Evolutionary conservation across 495 filamentous ascomycete species (phyloP), one percentile per base, ranked within the genome.

Genomic region (Penicillium bovifimosum): DNA sequence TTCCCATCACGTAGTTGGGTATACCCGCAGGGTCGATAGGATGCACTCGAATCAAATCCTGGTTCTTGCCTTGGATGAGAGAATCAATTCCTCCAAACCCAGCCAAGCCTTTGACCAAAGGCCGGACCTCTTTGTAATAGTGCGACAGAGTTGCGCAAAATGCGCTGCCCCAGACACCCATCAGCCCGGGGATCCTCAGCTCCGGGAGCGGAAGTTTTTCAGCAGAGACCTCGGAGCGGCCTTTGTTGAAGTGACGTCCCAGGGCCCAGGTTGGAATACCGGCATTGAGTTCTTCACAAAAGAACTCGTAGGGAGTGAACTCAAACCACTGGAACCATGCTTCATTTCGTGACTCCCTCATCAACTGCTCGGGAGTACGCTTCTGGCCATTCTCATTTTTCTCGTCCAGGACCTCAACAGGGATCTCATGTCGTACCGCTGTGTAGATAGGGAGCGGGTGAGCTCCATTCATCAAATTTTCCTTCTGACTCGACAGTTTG

Each of bases 291-390:
- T 97, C 93, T 65, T 98, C 93, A 63, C 90, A 96, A 67, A 90
- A 96, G 58, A 98, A 84, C 68, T 98, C 93, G 58, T 95, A 98
- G 0, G 93, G 93, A 0, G 90, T 95, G 51, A 91, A 83, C 56
- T 98, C 93, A 58, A 96, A 97, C 93, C 93, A 98, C 60, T 98
- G 92, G 57, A 98, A 98, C 88, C 91, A 98, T 2, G 88, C 77
- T 63, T 93, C 83, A 45, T 76, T 78, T 57, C 80, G 83, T 2
- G 89, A 85, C 44, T 81, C 77, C 48, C 79, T 79, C 57, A 86
- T 85, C 2, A 65, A 56, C 18, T 75, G 70, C 31, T 80, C 77
- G 18, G 70, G 72, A 13, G 63, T 73, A 4, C 60, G 69, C n/a
- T 72, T 49, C 32, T 16, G 2, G 20, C 20, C 16, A 18, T 55